phyloP scores from a whole-genome alignment of 148 eudicot genomes.

The Heliamphora exappendiculata region DNA sequence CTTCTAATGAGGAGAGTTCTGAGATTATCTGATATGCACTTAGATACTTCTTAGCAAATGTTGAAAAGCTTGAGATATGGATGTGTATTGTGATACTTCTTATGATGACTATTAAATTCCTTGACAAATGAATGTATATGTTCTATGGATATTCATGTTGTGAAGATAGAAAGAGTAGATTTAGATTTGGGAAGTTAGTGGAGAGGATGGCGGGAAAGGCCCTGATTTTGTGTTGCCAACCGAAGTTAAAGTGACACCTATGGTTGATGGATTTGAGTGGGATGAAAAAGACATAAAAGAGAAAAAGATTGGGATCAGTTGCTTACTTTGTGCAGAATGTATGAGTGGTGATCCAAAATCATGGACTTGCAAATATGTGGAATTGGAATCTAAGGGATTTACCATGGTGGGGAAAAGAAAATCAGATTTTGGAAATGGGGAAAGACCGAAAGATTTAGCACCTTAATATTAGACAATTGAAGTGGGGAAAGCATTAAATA shows the following conservation, averaged over 20 bases:
- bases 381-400: slow-evolving; percentile 5
- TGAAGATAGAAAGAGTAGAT: neutral
- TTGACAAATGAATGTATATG: neutral
- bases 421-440: slow-evolving; percentile 10
- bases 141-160: slow-evolving; percentile 7
- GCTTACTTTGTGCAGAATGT: slow-evolving; percentile 8
- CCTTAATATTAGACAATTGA: too few species aligned
- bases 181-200: slow-evolving; percentile 1
- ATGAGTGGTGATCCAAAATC: neutral
- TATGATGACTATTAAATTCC: neutral
- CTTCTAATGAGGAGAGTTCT: slow-evolving; percentile 2
- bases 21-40: neutral
- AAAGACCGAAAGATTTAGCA: too few species aligned
- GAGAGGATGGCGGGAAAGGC: slow-evolving; percentile 5
- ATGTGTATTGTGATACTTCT: neutral
- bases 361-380: neutral
- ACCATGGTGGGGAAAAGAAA: slow-evolving; percentile 13
- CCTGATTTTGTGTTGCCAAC: neutral
- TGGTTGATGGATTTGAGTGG: neutral
- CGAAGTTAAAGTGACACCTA: slow-evolving; percentile 11
- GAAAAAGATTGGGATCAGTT: slow-evolving; percentile 11
- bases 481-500: neutral
- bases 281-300: neutral
- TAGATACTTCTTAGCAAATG: neutral
- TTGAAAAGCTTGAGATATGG: neutral